These are phyloP conservation scores for Blastobotrys mokoenaii DNA, from an alignment of 805 yeast species.

Conservation along the genomic window DNA sequence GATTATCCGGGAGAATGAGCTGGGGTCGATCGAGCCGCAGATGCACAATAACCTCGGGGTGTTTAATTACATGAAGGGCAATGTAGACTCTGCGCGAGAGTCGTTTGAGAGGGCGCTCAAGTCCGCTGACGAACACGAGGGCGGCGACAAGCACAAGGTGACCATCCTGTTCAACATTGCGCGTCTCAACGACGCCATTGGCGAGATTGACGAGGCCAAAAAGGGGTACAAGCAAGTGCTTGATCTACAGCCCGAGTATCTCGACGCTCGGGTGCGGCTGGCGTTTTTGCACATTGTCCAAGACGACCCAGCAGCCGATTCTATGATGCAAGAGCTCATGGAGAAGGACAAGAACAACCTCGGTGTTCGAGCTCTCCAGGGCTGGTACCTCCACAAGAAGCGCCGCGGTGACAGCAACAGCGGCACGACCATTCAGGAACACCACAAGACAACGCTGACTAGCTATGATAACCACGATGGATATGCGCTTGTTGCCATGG, in stretches of 20 bases:
- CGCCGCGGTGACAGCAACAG: constrained; percentile 38
- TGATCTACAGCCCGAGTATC: constrained; percentile 54
- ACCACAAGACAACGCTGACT: constrained; percentile 77
- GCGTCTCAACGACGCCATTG: constrained; percentile 50
- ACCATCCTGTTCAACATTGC: constrained; percentile 69
- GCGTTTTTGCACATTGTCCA: constrained; percentile 48
- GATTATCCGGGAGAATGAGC: constrained; percentile 45
- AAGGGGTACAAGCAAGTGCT: constrained; percentile 49
- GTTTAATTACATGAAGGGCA: constrained; percentile 59
- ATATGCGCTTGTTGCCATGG: constrained; percentile 83
- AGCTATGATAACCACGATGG: constrained; percentile 74
- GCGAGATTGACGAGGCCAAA: constrained; percentile 31
- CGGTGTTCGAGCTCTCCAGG: constrained; percentile 84
- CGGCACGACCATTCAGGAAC: constrained; percentile 58
- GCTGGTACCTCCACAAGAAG: constrained; percentile 59
- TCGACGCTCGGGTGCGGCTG: constrained; percentile 66
- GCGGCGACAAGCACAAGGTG: constrained; percentile 26
- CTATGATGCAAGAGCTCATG: constrained; percentile 46
- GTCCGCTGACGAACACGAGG: constrained; percentile 11
- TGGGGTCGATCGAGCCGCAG: constrained; percentile 31
- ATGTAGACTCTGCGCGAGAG: constrained; percentile 45
- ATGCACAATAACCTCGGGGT: constrained; percentile 82
- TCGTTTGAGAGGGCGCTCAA: constrained; percentile 10
- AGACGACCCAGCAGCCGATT: constrained; percentile 33
- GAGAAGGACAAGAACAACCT: constrained; percentile 48